Base-by-base conservation (phyloP, 78 protist species). In the Dictyostelium discoideum region DNA sequence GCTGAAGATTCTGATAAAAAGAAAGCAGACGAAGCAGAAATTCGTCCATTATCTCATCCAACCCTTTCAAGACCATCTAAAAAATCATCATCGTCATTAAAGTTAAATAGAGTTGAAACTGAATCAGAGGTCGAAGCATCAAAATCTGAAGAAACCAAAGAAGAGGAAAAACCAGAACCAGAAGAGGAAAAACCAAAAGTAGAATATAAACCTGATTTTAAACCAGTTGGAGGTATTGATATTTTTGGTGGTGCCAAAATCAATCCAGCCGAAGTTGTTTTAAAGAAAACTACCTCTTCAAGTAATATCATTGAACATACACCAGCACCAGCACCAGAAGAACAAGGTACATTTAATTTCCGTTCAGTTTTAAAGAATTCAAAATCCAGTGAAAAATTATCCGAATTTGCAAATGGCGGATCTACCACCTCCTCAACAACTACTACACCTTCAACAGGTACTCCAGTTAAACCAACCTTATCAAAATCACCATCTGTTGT, bases 11-110 rank as follows among this genome's bases (percentile, higher is more conserved):
- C 39, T 10, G 79, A 24, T 9, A 73, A 76, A 74, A 48, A 86
- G 76, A 72, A 72, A 37, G 83, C 84, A 37, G 85, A 86, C 10
- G 72, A 86, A 54, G 84, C 80, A 14, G 84, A 69, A 24, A 44
- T n/a, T 32, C 63, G 60, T 10, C 24, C 92, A 10, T 85, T 88
- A 24, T 8, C 57, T 24, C 86, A 80, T 65, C 81, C 32, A 60
- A 88, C 93, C 2, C 65, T 88, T 24, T 88, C 93, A 39, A 78
- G 93, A 80, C 93, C 93, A 88, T 74, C 92, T 1, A 86, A 74
- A 22, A 86, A 76, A 74, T 0, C 65, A 54, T 54, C 65, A 54
- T 54, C 65, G 16, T 16, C 57, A 8, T 48, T n/a, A 50, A 81
- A 42, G 54, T 9, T 48, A 22, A 76, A 40, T 54, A 73, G 48